These are phyloP conservation scores for Podospora conica DNA, from an alignment of 495 filamentous ascomycete species.

Conservation along the genomic window DNA sequence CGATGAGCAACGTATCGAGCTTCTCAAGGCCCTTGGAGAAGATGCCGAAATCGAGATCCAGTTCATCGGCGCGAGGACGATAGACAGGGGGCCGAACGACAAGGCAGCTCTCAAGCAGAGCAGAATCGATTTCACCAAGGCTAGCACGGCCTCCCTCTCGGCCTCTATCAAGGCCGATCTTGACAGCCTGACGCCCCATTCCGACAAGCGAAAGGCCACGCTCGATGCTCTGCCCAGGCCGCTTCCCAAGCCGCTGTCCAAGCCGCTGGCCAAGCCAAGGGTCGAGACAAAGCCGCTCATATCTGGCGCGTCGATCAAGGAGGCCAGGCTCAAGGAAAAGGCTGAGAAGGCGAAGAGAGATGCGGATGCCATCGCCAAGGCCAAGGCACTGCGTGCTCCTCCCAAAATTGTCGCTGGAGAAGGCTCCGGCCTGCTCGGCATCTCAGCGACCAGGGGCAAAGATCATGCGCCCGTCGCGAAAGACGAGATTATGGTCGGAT, in stretches of 20 bases:
- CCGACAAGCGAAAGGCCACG: constrained; percentile 33
- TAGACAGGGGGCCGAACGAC: constrained; percentile 42
- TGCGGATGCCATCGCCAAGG: constrained; percentile 57
- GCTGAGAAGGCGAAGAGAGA: constrained; percentile 69
- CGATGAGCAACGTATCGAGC: constrained; percentile 70
- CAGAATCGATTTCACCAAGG: constrained; percentile 54
- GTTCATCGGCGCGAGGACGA: constrained; percentile 41
- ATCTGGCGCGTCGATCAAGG: constrained; percentile 50
- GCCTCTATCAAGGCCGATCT: constrained; percentile 37
- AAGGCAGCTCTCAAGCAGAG: constrained; percentile 54
- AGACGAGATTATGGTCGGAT: constrained; percentile 85
- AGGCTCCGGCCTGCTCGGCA: constrained; percentile 68
- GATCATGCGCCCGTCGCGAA: constrained; percentile 54
- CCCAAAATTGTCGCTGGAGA: constrained; percentile 58
- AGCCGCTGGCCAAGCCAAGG: constrained; percentile 24
- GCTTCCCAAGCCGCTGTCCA: constrained; percentile 16
- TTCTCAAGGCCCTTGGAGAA: constrained; percentile 70
- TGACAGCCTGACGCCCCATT: constrained; percentile 29
- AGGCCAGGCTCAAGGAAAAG: constrained; percentile 62
- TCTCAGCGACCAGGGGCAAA: constrained; percentile 70
- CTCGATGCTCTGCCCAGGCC: constrained; percentile 2
- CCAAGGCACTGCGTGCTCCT: constrained; percentile 54
- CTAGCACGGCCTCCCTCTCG: background rate
- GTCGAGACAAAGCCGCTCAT: constrained; percentile 31
- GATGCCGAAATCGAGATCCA: constrained; percentile 52